phyloP scores from a whole-genome alignment of 768 basidiomycete species.

The Termitomyces sp. region DNA sequence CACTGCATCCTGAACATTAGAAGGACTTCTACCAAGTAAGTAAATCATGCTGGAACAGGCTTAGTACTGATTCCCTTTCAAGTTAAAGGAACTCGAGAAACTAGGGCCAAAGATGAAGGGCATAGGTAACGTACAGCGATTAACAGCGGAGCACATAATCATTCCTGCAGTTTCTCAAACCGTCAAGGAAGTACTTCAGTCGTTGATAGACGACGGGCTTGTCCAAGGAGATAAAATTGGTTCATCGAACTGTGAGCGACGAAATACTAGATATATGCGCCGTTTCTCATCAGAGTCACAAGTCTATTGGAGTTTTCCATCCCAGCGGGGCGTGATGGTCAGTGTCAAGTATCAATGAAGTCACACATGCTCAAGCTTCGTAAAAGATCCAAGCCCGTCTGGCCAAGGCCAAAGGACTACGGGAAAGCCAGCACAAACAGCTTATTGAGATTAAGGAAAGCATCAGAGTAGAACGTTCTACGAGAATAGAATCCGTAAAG shows the following conservation, averaged over 20 bases:
- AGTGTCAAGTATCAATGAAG: not conserved
- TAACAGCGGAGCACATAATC: not conserved
- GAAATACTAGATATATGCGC: constrained; percentile 15
- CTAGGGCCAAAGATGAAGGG: constrained; percentile 85
- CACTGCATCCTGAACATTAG: constrained; percentile 27
- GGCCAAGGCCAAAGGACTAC: constrained; percentile 41
- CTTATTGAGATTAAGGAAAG: constrained; percentile 40
- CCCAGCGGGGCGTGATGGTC: constrained; percentile 80
- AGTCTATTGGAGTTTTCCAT: constrained; percentile 98
- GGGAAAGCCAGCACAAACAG: constrained; percentile 36
- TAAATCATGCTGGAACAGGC: not conserved
- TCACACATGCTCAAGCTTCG: not conserved
- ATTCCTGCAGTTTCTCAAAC: constrained; percentile 67
- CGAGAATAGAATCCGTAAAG: constrained; percentile 53
- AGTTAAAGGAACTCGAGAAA: constrained; percentile 93
- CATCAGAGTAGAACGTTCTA: constrained; percentile 45
- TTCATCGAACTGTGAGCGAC: constrained; percentile 77
- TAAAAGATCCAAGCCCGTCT: constrained; percentile 56
- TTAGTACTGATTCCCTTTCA: constrained; percentile 1
- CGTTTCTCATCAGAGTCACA: constrained; percentile 1
- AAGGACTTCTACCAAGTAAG: constrained; percentile 77
- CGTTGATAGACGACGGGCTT: constrained; percentile 80
- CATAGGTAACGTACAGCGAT: constrained; percentile 49
- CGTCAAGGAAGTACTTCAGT: constrained; percentile 88
- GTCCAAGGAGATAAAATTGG: constrained; percentile 92